Percentiles rank a stretch among this genome's conserved stretches.
Evolutionary conservation across 148 eudicot species (phyloP).

Genomic region (Camellia sinensis): DNA sequence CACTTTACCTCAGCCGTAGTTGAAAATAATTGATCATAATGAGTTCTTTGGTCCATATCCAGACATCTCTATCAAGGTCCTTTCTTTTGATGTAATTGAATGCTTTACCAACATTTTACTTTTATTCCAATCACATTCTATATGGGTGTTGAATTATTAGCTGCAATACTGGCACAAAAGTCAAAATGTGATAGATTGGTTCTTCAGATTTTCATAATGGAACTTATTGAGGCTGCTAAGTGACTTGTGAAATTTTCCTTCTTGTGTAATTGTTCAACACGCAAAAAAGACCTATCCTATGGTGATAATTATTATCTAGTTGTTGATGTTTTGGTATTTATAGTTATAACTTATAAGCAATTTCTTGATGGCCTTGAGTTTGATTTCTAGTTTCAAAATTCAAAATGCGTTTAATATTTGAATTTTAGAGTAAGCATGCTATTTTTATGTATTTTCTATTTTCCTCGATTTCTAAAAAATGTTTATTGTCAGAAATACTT

Average conservation of each 20-base stretch:
- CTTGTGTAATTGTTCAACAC: too few relatives aligned
- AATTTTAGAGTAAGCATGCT: not conserved
- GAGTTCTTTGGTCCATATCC: not conserved
- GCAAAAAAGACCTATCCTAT: too few relatives aligned
- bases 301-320: not conserved
- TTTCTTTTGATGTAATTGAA: not conserved
- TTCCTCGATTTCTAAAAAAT: not conserved
- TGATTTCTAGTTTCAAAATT: not conserved
- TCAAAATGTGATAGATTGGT: not conserved
- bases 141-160: not conserved
- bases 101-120: not conserved
- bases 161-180: not conserved
- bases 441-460: not conserved
- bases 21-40: too few relatives aligned
- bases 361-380: not conserved
- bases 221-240: not conserved
- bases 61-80: not conserved
- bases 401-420: not conserved
- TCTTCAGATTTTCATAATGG: not conserved
- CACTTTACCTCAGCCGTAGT: too few relatives aligned
- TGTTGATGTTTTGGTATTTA: not conserved
- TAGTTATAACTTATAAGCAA: not conserved
- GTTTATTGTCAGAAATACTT: not conserved
- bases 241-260: not conserved
- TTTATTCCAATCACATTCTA: not conserved